phyloP scores from a whole-genome alignment of 2,329 filamentous ascomycete species.

The Aureobasidium sp. region DNA sequence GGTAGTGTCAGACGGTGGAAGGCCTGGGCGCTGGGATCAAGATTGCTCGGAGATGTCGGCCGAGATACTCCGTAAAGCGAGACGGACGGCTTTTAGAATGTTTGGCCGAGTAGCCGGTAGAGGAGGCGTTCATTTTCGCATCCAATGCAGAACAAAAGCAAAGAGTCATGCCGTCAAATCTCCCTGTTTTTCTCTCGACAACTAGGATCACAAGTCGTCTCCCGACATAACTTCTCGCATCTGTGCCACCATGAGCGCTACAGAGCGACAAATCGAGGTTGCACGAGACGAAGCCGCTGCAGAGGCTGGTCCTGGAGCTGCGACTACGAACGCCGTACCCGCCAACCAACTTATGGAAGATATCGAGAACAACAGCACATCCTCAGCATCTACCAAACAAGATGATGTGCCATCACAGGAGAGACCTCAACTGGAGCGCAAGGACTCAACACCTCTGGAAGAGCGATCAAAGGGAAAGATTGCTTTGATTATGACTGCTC shows the following conservation, averaged over 20 bases:
- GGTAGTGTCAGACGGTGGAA: too few species aligned
- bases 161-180: neutral
- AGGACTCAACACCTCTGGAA: constrained; percentile 15
- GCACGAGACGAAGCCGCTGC: constrained; percentile 15
- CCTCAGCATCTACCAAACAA: neutral
- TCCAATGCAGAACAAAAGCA: neutral
- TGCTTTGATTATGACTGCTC: constrained; percentile 40
- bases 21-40: neutral
- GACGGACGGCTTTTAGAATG: too few species aligned
- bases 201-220: neutral
- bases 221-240: neutral
- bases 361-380: constrained; percentile 14
- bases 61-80: too few species aligned
- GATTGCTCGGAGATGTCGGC: neutral
- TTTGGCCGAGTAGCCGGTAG: neutral
- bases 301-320: neutral
- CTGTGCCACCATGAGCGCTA: neutral
- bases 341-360: constrained; percentile 15
- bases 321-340: constrained; percentile 14
- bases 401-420: constrained; percentile 10
- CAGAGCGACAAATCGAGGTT: neutral
- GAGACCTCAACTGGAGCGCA: constrained; percentile 15
- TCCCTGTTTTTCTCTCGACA: neutral
- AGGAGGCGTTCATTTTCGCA: neutral
- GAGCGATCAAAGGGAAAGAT: constrained; percentile 31